These are phyloP conservation scores for Aquanectria penicillioides DNA, from an alignment of 2,329 filamentous ascomycete genomes.

Conservation along the genomic window DNA sequence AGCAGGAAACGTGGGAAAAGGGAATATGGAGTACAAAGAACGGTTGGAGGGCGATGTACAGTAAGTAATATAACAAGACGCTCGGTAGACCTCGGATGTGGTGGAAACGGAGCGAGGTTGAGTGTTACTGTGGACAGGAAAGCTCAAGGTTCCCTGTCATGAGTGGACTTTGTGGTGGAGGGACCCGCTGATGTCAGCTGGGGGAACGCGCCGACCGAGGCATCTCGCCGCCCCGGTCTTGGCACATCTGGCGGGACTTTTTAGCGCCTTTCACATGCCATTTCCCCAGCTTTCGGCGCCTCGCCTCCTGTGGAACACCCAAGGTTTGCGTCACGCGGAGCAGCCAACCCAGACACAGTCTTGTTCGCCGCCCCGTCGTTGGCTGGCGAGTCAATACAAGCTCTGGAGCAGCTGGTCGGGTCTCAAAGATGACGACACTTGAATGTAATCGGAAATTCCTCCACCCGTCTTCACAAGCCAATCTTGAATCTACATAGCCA, in stretches of 20 bases:
- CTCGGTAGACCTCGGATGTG: slow-evolving; percentile 42
- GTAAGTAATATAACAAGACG: slow-evolving; percentile 32
- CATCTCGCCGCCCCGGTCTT: slow-evolving; percentile 42
- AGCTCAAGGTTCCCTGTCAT: slow-evolving; percentile 20
- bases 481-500: no score
- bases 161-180: slow-evolving; percentile 17
- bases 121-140: slow-evolving; percentile 25
- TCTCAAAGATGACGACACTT: no score
- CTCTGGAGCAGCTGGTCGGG: no score
- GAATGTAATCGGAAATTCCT: no score
- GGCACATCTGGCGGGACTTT: slow-evolving; percentile 24
- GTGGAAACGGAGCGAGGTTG: slow-evolving; percentile 30
- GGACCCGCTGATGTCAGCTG: slow-evolving; percentile 41
- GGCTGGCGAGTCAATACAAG: no score
- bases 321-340: slow-evolving; percentile 33
- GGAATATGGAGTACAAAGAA: slow-evolving; percentile 3
- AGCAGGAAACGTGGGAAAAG: not conserved
- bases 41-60: not conserved
- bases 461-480: no score
- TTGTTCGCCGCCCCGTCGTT: no score
- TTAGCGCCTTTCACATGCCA: slow-evolving; percentile 47
- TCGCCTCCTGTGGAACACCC: slow-evolving; percentile 19
- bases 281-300: slow-evolving; percentile 41
- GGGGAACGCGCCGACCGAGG: slow-evolving; percentile 42
- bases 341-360: not conserved